Evolutionary conservation across 345 rosid species (phyloP), one percentile per base, ranked within the genome.

Genomic region (Salix udensis): DNA sequence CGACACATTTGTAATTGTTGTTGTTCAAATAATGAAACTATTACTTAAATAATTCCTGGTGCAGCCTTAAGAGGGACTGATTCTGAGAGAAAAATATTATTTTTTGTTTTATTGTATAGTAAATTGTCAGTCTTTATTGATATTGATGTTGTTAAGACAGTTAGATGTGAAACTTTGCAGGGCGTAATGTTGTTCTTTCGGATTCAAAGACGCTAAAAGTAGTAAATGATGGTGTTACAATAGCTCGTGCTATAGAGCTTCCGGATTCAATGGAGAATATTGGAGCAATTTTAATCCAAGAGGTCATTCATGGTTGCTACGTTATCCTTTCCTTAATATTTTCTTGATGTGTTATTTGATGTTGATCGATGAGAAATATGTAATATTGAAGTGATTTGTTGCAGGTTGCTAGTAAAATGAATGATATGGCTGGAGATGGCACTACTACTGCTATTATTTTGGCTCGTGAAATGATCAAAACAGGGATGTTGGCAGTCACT

Each of bases 371-470:
- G 8, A 34, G 34, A 52, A 70, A 16, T 65, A 40, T 75, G 65
- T 77, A 60, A 82, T 66, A 70, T 52, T 77, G 40, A 11, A 73
- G 66, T 75, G 67, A 48, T 50, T 86, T 37, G 15, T 42, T 83
- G 79, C 85, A 93, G 97, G 98, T 93, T 80, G 98, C 92, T 19
- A 81, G 77, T 79, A 88, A 87, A 80, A 91, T 88, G 94, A 95
- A 95, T 40, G 90, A 86, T 4, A 82, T 90, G 82, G 98, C 96
- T 50, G 97, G 98, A 71, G 97, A 93, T 84, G 97, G 97, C 69
- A 95, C 97, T 0, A 88, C 97, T 6, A 92, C 96, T 62, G 97
- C 97, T 1, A 88, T 91, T 39, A 84, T 94, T 74, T 86, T 94
- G 85, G 94, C 98, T 72, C 88, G 93, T 76, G 92, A 80, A 67